Percentiles rank a stretch among this genome's conserved stretches.
Evolutionary conservation across 2,329 filamentous ascomycete species (phyloP).

Genomic region (Pseudocercospora vitis): DNA sequence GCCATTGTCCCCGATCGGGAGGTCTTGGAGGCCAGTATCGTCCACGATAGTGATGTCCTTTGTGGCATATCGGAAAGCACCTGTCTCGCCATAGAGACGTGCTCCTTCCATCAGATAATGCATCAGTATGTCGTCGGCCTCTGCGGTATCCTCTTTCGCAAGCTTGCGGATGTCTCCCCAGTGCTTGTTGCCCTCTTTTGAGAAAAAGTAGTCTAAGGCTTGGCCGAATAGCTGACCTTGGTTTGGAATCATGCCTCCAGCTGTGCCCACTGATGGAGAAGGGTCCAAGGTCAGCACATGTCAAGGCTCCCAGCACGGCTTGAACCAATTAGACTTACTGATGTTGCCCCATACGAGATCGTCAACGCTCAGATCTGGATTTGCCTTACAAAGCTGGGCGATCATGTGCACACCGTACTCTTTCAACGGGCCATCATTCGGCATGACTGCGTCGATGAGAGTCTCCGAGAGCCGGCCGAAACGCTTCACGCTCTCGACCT

Average conservation of each 20-base stretch:
- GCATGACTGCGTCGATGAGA: conserved; percentile 45
- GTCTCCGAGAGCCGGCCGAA: conserved; percentile 42
- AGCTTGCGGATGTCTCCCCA: conserved; percentile 47
- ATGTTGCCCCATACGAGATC: conserved; percentile 59
- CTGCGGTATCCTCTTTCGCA: conserved; percentile 46
- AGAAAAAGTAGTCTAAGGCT: conserved; percentile 58
- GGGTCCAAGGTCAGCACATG: no score
- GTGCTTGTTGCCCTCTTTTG: conserved; percentile 41
- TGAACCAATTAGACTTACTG: no score
- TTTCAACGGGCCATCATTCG: conserved; percentile 44
- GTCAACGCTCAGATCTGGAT: conserved; percentile 43
- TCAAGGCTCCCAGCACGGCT: no score
- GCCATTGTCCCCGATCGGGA: conserved; percentile 20
- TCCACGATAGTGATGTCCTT: conserved; percentile 39
- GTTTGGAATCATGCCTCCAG: conserved; percentile 57
- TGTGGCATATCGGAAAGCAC: conserved; percentile 42
- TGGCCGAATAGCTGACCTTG: conserved; percentile 60
- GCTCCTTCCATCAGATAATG: conserved; percentile 52
- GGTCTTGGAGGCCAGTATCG: conserved; percentile 24
- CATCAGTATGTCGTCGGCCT: conserved; percentile 51
- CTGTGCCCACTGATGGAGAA: no score
- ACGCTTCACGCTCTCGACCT: conserved; percentile 49
- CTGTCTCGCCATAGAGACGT: conserved; percentile 47
- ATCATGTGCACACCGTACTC: conserved; percentile 59
- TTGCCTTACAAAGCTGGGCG: conserved; percentile 50